These are phyloP conservation scores for Coniferiporia weirii DNA, from an alignment of 1,284 basidiomycete genomes.

Conservation along the genomic window DNA sequence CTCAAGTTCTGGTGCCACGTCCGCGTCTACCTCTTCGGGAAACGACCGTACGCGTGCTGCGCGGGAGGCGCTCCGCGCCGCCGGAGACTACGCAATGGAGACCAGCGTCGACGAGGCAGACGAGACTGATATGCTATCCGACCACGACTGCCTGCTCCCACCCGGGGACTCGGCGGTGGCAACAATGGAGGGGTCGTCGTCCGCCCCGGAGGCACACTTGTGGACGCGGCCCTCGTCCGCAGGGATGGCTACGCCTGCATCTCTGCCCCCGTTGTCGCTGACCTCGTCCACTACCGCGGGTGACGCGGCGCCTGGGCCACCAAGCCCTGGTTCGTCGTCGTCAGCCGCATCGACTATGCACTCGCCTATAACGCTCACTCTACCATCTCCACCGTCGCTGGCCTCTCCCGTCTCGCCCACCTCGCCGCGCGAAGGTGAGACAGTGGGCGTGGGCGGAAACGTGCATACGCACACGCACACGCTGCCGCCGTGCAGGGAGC, in stretches of 20 bases:
- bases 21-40: slow-evolving; percentile 17
- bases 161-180: not conserved
- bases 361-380: no score
- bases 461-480: not conserved
- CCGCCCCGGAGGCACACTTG: not conserved
- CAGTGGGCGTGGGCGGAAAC: no score
- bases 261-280: not conserved
- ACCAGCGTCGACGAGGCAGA: not conserved
- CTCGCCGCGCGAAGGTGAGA: no score
- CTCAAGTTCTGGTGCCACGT: not conserved
- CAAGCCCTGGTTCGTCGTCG: no score
- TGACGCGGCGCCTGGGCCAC: no score
- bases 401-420: no score
- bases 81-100: not conserved
- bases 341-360: no score
- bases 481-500: slow-evolving; percentile 19
- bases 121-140: not conserved
- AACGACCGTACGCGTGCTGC: slow-evolving; percentile 21
- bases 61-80: not conserved
- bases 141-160: not conserved
- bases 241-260: not conserved
- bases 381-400: no score
- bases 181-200: not conserved
- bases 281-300: not conserved
- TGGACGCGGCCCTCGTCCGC: no score